Percentiles rank a stretch among this genome's conserved stretches.
Evolutionary conservation across 345 rosid species (phyloP).

Genomic region (Dipteronia sinensis): DNA sequence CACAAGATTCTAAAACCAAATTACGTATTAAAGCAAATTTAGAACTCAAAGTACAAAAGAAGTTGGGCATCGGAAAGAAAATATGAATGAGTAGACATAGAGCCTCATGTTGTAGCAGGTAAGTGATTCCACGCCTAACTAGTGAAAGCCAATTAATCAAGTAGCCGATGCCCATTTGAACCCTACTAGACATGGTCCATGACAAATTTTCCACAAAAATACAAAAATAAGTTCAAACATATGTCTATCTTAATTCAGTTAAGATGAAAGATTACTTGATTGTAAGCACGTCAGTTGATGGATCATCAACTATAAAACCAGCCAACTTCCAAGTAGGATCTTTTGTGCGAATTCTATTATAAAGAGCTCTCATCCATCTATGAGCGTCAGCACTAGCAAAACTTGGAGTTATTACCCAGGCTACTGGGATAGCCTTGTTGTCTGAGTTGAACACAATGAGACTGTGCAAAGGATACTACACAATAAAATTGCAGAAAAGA

Average conservation of each 20-base stretch:
- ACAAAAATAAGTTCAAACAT: background rate
- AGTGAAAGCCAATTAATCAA: conserved; percentile 1
- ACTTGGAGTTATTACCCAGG: conserved; percentile 85
- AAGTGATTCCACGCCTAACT: background rate
- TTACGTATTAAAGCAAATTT: conserved; percentile 6
- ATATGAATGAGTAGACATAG: background rate
- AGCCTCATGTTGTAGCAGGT: background rate
- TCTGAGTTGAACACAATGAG: conserved; percentile 85
- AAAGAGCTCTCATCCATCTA: conserved; percentile 93
- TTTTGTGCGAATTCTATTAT: conserved; percentile 78
- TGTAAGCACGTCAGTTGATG: conserved; percentile 62
- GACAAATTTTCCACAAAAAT: background rate
- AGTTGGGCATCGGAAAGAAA: background rate
- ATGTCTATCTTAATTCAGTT: conserved; percentile 9
- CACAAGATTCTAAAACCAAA: conserved; percentile 3
- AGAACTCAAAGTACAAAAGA: background rate
- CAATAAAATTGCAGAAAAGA: conserved; percentile 25
- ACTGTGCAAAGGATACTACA: conserved; percentile 88
- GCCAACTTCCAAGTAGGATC: conserved; percentile 93
- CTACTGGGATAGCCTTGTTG: conserved; percentile 94
- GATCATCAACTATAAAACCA: conserved; percentile 94
- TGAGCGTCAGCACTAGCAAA: conserved; percentile 61
- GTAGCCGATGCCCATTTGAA: background rate
- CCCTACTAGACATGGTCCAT: background rate
- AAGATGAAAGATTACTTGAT: conserved; percentile 53